phyloP scores from a whole-genome alignment of 176 grass and related monocot genomes.

The Paspalum notatum region DNA sequence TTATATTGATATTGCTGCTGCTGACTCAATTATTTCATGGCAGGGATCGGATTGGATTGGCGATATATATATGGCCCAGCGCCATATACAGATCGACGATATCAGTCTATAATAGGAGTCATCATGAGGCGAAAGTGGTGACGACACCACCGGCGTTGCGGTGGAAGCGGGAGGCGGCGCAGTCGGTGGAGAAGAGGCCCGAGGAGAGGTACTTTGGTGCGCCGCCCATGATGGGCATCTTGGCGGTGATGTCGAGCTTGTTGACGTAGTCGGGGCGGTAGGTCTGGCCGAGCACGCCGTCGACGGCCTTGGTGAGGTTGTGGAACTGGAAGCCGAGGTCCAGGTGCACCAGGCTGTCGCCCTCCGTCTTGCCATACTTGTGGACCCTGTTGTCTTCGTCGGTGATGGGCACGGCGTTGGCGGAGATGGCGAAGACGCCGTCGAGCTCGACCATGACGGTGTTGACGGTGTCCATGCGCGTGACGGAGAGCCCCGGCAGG shows the following conservation, averaged over 20 bases:
- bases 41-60: too few relatives aligned
- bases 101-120: too few relatives aligned
- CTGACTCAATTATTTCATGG: too few relatives aligned
- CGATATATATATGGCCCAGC: too few relatives aligned
- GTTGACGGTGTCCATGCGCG: slow-evolving; percentile 36
- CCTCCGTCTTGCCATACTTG: slow-evolving; percentile 51
- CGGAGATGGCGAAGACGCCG: slow-evolving; percentile 57
- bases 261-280: slow-evolving; percentile 61
- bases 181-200: slow-evolving; percentile 54
- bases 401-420: slow-evolving; percentile 67
- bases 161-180: not conserved
- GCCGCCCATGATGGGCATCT: slow-evolving; percentile 63
- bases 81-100: too few relatives aligned
- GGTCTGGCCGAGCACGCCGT: slow-evolving; percentile 71
- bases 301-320: slow-evolving; percentile 45
- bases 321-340: slow-evolving; percentile 65
- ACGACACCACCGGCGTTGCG: too few relatives aligned
- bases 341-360: slow-evolving; percentile 59
- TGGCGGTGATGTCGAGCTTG: slow-evolving; percentile 46
- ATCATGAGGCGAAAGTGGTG: too few relatives aligned
- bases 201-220: slow-evolving; percentile 43
- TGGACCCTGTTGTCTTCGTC: slow-evolving; percentile 58
- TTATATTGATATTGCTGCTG: too few relatives aligned
- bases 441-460: slow-evolving; percentile 50
- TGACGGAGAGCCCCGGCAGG: slow-evolving; percentile 13